Evolutionary conservation across 805 yeast genomes (phyloP), one percentile per base, ranked within the genome.

Genomic region (Priceomyces carsonii): DNA sequence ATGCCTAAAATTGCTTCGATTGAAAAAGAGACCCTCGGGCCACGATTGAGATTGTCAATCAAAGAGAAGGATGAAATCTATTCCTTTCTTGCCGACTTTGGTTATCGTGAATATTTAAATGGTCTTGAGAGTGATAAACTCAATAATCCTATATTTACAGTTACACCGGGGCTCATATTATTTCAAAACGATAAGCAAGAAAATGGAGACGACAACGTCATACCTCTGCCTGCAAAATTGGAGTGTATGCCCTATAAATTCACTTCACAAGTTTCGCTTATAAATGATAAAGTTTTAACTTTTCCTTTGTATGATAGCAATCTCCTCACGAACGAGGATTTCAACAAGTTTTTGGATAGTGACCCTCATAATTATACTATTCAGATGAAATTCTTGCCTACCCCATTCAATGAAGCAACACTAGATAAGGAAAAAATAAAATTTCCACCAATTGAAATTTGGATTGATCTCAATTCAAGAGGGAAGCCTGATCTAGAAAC

Each of bases 391-490:
- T 69, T 75, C 34, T 47, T 66, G 6, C 80, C 80, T 1, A 59
- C 71, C 5, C 69, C 78, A 24, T 57, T 60, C 47, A 40, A 48
- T 40, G 37, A 49, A 23, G 43, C 42, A n/a, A 34, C 39, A 9
- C 21, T 36, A 10, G 38, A 31, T 5, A 29, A 34, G 10, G 46
- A 49, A 6, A 52, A 57, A 35, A 48, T 57, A 32, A 48, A 59
- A 26, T 65, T 63, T 29, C 82, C 84, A 3, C 79, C 82, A 1
- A 54, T 79, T 5, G 84, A 79, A 46, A 58, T 79, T 29, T 77
- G 82, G 80, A 56, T 71, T 22, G 74, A 68, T 31, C 52, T 74
- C 31, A 61, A 54, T 36, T 61, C 61, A 10, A 36, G 40, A n/a
- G 59, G 59, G 8, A 51, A 42, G 24, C 69, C 68, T 1, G 71